Evolutionary conservation across 2,329 filamentous ascomycete genomes (phyloP), one percentile per base, ranked within the genome.

Genomic region (Botrytis squamosa): DNA sequence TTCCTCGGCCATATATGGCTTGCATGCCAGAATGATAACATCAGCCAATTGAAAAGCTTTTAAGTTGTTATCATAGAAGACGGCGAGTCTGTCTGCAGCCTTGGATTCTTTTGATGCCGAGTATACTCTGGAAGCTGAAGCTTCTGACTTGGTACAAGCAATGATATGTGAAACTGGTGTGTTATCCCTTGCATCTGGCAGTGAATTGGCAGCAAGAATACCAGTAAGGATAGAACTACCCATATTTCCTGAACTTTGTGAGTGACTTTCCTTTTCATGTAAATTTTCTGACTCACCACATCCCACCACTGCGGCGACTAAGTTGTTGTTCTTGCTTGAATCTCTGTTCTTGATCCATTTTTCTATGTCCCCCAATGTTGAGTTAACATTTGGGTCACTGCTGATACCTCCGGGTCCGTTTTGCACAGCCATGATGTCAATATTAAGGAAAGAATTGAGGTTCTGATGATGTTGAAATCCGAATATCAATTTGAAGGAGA

Each of bases 1-100:
- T 38, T 44, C 64, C 42, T 73, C 64, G 22, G 71, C 71, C 71
- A 73, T 73, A n/a, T 73, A 69, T 42, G 71, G 71, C 40, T 73
- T 73, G 40, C 71, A 73, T 22, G 64, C 71, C 64, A 73, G 44
- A 4, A 73, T 46, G 18, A 73, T 62, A 25, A 73, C 22, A 55
- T 73, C 64, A n/a, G 71, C 71, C 3, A 69, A 3, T 29, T 73
- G 49, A 14, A 73, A 60, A n/a, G 71, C 71, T 33, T 46, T 69
- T 20, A 73, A 7, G 46, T 73, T 73, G 22, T 73, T 57, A 62
- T 69, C 33, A 20, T 49, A 44, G 16, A 73, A 60, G n/a, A 73
- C 59, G 1, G 64, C 66, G 36, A 73, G 44, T 60, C 64, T 73
- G 10, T 73, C 64, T 7, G 40, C 59, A 49, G 65, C 64, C 18